These are phyloP conservation scores for Actinidia arguta DNA, from an alignment of 179 eudicot genomes.

Conservation along the genomic window DNA sequence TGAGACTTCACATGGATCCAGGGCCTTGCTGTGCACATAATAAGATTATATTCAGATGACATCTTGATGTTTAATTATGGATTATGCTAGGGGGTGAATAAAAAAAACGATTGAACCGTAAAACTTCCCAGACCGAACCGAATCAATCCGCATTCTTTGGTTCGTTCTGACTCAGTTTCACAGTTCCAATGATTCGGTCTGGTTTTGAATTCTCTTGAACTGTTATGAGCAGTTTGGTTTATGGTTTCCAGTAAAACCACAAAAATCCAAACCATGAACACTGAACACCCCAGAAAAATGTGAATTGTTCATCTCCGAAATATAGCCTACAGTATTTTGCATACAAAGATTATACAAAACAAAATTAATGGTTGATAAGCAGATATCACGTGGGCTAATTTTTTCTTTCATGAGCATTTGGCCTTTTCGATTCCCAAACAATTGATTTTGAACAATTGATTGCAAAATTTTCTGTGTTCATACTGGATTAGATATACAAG, in stretches of 20 bases:
- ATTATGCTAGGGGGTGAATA: not conserved
- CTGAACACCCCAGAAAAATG: too few species aligned
- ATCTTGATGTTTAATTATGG: not conserved
- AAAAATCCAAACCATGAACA: too few species aligned
- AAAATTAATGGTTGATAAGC: not conserved
- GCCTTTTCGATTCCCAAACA: not conserved
- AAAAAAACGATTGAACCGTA: too few species aligned
- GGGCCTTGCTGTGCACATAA: constrained; percentile 64
- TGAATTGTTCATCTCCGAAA: not conserved
- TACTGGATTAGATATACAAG: not conserved
- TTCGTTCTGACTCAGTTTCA: too few species aligned
- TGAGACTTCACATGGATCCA: constrained; percentile 73
- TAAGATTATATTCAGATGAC: constrained; percentile 7
- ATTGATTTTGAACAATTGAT: not conserved
- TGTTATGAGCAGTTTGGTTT: too few species aligned
- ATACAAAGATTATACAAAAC: not conserved
- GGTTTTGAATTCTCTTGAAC: too few species aligned
- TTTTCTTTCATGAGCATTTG: not conserved
- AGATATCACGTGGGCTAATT: not conserved
- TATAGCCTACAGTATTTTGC: not conserved
- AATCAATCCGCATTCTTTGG: too few species aligned
- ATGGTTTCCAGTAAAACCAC: too few species aligned
- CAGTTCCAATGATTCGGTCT: too few species aligned
- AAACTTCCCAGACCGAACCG: too few species aligned
- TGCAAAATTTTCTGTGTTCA: not conserved